Base-by-base conservation (phyloP, 2,329 filamentous ascomycete species). In the Leptographium lundbergii region DNA sequence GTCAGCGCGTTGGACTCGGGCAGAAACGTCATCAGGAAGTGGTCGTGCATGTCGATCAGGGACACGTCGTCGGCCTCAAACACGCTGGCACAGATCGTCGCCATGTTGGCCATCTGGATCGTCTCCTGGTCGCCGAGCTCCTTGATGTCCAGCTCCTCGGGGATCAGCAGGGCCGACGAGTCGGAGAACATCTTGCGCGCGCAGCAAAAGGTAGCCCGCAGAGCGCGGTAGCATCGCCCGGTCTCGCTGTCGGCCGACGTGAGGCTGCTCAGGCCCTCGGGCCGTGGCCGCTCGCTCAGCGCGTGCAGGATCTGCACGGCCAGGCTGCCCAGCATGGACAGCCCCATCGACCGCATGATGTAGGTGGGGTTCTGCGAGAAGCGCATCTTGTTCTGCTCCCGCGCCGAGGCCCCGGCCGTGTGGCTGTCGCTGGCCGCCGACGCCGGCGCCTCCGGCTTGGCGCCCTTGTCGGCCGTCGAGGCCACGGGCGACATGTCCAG, bases 21-120 rank as follows among this genome's bases (percentile, higher is more conserved):
- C 6, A 74, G 61, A 17, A 78, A 77, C 0, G 76, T 72, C 24
- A 70, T 67, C n/a, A 77, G 70, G 47, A 80, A 75, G 55, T 74
- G 68, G n/a, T 73, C 69, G 61, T 78, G 74, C 11, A 74, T 69
- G 27, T 74, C 71, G n/a, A 69, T 65, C 45, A 77, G 70, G 0
- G 75, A 66, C 5, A 73, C 68, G 9, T 72, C 69, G 48, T 69
- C 68, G 3, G 68, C 69, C 32, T 72, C 72, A 34, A 75, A 67
- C 1, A 75, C 61, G 68, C 74, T 75, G 0, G 67, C 65, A 24
- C 73, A 73, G 42, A 79, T 72, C 45, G 76, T 74, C 3, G 77
- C 76, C 59, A 81, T 69, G 60, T 81, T 80, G 11, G 75, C 72
- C 62, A 80, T 70, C 48, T 76, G 73, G 25, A 80, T 69, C 2